Base-by-base conservation (phyloP, 805 yeast genomes). In the Yamadazyma scolyti region DNA sequence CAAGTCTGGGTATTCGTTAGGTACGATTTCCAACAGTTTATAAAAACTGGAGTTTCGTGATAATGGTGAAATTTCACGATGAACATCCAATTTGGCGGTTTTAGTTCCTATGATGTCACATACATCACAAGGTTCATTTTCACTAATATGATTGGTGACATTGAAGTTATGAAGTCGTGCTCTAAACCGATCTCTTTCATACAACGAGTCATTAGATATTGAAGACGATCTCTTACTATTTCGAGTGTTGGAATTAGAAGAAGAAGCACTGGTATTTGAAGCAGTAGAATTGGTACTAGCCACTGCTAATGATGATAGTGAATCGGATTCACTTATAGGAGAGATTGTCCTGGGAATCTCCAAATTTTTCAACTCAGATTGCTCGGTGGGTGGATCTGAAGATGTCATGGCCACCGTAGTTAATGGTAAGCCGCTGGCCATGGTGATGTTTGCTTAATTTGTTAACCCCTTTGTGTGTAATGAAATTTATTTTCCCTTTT, bases 111-210 rank as follows among this genome's bases (percentile, higher is more conserved):
- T 58, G 3, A 52, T 51, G 30, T 56, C 65, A 36, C 63, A 62
- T 13, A 56, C 59, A 28, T 58, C 66, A 39, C 66, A 58, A 3
- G 27, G 28, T 11, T 28, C 39, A 9, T 25, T 20, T 20, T 39
- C 33, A 10, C 31, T 31, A 18, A 21, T 19, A 21, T 36, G 32
- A 12, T 28, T 30, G 7, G 37, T 23, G 13, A 33, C 33, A 36
- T 65, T 65, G 34, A 65, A 48, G 13, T 53, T 50, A 30, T 54
- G 57, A 17, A 60, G 42, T 14, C 71, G 48, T 9, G 69, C 70
- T 23, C 66, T 43, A 33, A 64, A 63, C 21, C 71, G 42, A 37
- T 63, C 71, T 18, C 71, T 44, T 39, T 65, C 71, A 41, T 58
- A 56, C 5, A 54, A 20, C 13, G 53, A 44, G 38, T 65, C 71